Evolutionary conservation across 768 basidiomycete genomes (phyloP).

Genomic region (Lactarius vividus): DNA sequence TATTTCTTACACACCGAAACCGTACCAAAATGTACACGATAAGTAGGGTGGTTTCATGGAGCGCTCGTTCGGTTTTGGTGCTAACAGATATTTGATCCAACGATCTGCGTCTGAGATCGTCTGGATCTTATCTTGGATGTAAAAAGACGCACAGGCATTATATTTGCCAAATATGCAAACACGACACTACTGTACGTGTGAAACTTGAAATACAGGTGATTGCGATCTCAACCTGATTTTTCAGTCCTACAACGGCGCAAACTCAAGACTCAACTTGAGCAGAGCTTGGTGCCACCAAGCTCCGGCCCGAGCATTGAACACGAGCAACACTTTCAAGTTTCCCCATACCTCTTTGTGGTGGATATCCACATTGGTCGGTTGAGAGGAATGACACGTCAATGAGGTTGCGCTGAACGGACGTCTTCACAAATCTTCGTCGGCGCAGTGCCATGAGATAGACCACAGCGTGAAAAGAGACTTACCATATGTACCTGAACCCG

Average conservation of each 20-base stretch:
- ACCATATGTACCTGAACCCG: slow-evolving; percentile 85
- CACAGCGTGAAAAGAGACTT: slow-evolving; percentile 29
- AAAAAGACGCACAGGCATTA: neutral
- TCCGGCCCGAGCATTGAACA: slow-evolving; percentile 61
- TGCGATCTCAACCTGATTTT: neutral
- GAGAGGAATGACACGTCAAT: slow-evolving; percentile 62
- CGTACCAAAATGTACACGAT: neutral
- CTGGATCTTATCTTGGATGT: too few species aligned
- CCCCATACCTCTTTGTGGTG: slow-evolving; percentile 75
- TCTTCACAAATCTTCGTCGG: slow-evolving; percentile 38
- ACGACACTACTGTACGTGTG: neutral
- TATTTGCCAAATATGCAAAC: neutral
- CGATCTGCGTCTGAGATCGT: too few species aligned
- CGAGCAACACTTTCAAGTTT: slow-evolving; percentile 73
- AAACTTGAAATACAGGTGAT: neutral
- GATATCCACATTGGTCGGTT: slow-evolving; percentile 58
- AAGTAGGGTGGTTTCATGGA: neutral
- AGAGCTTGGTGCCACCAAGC: slow-evolving; percentile 40
- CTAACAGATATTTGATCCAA: neutral
- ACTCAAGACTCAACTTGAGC: slow-evolving; percentile 56
- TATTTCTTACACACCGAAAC: neutral
- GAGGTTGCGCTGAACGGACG: slow-evolving; percentile 87
- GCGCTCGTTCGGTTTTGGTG: neutral
- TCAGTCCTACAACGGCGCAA: slow-evolving; percentile 35
- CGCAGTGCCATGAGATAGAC: neutral